These are phyloP conservation scores for Xeromyces bisporus DNA, from an alignment of 495 filamentous ascomycete species.

Conservation along the genomic window DNA sequence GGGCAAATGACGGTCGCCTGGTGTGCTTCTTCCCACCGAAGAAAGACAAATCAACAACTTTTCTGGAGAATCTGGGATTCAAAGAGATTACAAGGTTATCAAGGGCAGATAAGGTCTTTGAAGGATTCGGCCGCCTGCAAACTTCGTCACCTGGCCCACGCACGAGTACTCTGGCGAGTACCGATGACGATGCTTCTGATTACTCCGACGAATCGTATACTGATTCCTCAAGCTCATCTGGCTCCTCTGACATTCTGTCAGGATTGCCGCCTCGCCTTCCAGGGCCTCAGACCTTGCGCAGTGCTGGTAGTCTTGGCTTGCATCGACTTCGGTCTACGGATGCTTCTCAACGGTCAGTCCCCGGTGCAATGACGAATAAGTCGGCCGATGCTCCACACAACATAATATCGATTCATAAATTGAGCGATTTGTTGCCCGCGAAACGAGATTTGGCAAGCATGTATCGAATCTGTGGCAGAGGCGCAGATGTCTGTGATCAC, in stretches of 20 bases:
- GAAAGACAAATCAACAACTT: constrained; percentile 47
- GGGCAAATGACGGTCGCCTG: constrained; percentile 60
- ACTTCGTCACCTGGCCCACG: constrained; percentile 36
- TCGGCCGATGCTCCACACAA: constrained; percentile 28
- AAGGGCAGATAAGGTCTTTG: constrained; percentile 56
- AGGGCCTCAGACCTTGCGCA: constrained; percentile 37
- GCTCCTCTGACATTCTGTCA: constrained; percentile 41
- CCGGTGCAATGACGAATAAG: constrained; percentile 19
- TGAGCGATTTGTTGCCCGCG: constrained; percentile 52
- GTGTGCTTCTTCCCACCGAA: constrained; percentile 80
- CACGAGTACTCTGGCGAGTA: constrained; percentile 29
- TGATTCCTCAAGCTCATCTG: constrained; percentile 55
- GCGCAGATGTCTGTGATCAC: constrained; percentile 58
- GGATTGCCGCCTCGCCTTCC: constrained; percentile 32
- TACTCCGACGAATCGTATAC: constrained; percentile 50
- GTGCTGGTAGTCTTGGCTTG: constrained; percentile 26
- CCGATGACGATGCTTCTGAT: constrained; percentile 34
- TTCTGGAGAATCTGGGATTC: constrained; percentile 45
- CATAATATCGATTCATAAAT: constrained; percentile 51
- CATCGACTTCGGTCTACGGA: constrained; percentile 32
- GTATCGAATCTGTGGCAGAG: constrained; percentile 74
- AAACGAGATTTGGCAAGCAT: constrained; percentile 56
- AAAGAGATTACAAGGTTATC: constrained; percentile 41
- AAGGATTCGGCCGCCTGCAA: constrained; percentile 69
- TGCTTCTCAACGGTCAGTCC: constrained; percentile 39